Conservation (phyloP, 1,139 yeast species). For the Candida sojae region DNA sequence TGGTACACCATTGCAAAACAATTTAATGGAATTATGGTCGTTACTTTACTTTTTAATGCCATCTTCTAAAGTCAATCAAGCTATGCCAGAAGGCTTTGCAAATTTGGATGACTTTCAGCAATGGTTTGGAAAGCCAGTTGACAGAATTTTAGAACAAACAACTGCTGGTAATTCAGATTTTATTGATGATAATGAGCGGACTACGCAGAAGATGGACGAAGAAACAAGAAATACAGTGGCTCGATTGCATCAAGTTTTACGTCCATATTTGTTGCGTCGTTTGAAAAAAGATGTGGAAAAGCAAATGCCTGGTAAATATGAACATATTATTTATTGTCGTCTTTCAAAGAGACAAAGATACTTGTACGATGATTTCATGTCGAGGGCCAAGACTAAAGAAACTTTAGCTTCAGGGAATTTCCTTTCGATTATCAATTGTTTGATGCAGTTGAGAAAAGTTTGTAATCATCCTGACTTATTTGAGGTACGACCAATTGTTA, state of each 20-base stretch:
- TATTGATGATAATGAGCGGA: slow-evolving; percentile 42
- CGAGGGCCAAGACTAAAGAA: slow-evolving; percentile 92
- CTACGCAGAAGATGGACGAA: slow-evolving; percentile 44
- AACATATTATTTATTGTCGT: slow-evolving; percentile 90
- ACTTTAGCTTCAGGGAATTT: slow-evolving; percentile 95
- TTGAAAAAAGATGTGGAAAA: slow-evolving; percentile 96
- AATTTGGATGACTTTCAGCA: slow-evolving; percentile 93
- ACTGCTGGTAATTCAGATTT: slow-evolving; percentile 58
- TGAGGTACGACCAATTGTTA: slow-evolving; percentile 92
- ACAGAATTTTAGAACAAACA: slow-evolving; percentile 73
- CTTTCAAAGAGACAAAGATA: slow-evolving; percentile 90
- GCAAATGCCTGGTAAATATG: slow-evolving; percentile 98
- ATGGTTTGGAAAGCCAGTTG: slow-evolving; percentile 98
- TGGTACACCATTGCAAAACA: slow-evolving; percentile 95
- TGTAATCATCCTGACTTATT: slow-evolving; percentile 97
- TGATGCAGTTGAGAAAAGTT: slow-evolving; percentile 97
- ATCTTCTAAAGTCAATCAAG: slow-evolving; percentile 64
- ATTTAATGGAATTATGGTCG: slow-evolving; percentile 92
- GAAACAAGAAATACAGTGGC: slow-evolving; percentile 87
- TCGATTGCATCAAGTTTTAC: slow-evolving; percentile 86
- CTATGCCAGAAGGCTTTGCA: slow-evolving; percentile 96
- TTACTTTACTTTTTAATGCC: slow-evolving; percentile 95
- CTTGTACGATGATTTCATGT: slow-evolving; percentile 95
- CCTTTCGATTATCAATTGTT: slow-evolving; percentile 90
- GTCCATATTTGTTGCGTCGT: slow-evolving; percentile 90